phyloP scores from a whole-genome alignment of 1,139 yeast genomes.

The Candida labiduridarum region DNA sequence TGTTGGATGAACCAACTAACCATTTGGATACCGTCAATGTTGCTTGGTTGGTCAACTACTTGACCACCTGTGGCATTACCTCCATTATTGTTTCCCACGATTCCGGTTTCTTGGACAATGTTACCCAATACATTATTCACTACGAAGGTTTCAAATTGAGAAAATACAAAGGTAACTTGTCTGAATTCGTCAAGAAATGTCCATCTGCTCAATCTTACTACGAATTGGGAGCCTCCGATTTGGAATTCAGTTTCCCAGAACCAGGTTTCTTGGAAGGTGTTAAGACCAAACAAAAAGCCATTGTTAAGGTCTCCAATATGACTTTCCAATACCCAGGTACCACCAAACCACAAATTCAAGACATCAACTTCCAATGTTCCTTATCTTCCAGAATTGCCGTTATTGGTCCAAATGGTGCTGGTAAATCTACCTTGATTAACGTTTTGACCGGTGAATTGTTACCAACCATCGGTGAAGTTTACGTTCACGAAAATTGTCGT shows the following conservation, averaged over 20 bases:
- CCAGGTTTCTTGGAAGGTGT: slow-evolving; percentile 99
- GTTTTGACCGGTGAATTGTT: slow-evolving; percentile 99
- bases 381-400: slow-evolving; percentile 99
- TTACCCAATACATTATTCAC: slow-evolving; percentile 97
- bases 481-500: slow-evolving; percentile 99
- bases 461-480: slow-evolving; percentile 97
- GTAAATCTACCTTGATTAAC: slow-evolving; percentile 97
- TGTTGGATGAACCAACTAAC: slow-evolving; percentile 99
- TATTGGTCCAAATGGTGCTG: slow-evolving; percentile 99
- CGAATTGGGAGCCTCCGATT: slow-evolving; percentile 97
- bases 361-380: slow-evolving; percentile 97
- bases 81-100: slow-evolving; percentile 99
- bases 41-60: slow-evolving; percentile 99
- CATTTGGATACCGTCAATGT: slow-evolving; percentile 99
- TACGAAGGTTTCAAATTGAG: slow-evolving; percentile 99
- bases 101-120: slow-evolving; percentile 98
- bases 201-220: slow-evolving; percentile 99
- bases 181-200: slow-evolving; percentile 97
- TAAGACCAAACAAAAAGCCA: slow-evolving; percentile 99
- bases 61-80: slow-evolving; percentile 96
- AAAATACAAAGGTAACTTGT: slow-evolving; percentile 99
- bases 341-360: slow-evolving; percentile 85
- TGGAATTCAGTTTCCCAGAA: slow-evolving; percentile 97
- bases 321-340: slow-evolving; percentile 99
- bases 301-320: slow-evolving; percentile 96